A percentile compares a stretch with the other conserved stretches of the same genome.
Evolutionary conservation across 2,329 filamentous ascomycete species (phyloP).

Genomic region (Aspergillus pseudoglaucus): DNA sequence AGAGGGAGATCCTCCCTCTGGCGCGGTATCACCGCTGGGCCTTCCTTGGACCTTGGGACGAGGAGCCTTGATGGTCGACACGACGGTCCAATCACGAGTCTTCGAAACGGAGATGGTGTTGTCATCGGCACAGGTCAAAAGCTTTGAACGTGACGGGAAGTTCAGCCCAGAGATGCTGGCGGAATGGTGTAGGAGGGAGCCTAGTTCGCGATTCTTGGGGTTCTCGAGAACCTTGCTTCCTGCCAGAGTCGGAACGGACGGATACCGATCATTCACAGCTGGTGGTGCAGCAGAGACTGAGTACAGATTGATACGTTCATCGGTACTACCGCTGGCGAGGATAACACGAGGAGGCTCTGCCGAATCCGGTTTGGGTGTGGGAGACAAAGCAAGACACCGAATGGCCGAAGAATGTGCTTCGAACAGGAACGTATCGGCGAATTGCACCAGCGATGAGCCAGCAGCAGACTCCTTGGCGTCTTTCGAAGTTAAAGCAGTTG

Average conservation of each 20-base stretch:
- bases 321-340: slow-evolving; percentile 83
- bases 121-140: slow-evolving; percentile 83
- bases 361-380: slow-evolving; percentile 53
- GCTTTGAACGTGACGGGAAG: slow-evolving; percentile 80
- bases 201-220: slow-evolving; percentile 78
- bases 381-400: slow-evolving; percentile 79
- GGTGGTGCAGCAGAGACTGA: slow-evolving; percentile 68
- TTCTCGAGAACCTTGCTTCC: slow-evolving; percentile 75
- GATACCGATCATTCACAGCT: slow-evolving; percentile 49
- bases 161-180: slow-evolving; percentile 71
- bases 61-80: slow-evolving; percentile 84
- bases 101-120: slow-evolving; percentile 83
- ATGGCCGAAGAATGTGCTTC: slow-evolving; percentile 87
- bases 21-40: slow-evolving; percentile 84
- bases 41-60: slow-evolving; percentile 72
- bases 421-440: slow-evolving; percentile 92
- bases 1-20: slow-evolving; percentile 70
- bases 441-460: slow-evolving; percentile 48
- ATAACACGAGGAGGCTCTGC: slow-evolving; percentile 70
- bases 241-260: slow-evolving; percentile 59
- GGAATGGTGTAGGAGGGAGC: slow-evolving; percentile 78
- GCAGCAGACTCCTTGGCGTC: slow-evolving; percentile 18
- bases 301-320: slow-evolving; percentile 94
- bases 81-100: slow-evolving; percentile 79
- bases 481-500: slow-evolving; percentile 18